Percentiles rank a stretch among this genome's conserved stretches.
Conservation (phyloP, 768 basidiomycete genomes). For the Rhodotorula toruloides region DNA sequence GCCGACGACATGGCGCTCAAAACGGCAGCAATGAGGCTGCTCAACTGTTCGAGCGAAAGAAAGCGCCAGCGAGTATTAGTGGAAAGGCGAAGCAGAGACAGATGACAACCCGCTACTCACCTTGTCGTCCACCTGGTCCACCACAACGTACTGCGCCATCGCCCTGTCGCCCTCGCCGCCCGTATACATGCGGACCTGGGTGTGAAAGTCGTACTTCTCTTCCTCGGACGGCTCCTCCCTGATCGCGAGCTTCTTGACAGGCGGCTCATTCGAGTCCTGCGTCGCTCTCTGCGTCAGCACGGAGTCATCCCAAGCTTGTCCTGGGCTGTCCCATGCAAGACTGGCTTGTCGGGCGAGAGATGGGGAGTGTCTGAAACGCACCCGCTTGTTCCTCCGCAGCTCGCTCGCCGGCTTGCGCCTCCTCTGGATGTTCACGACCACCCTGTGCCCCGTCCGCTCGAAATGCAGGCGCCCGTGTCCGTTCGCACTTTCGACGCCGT, state of each 20-base stretch:
- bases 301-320: neutral
- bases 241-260: conserved; percentile 82
- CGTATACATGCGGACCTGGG: conserved; percentile 67
- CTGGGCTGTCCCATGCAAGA: too few relatives aligned
- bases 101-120: conserved; percentile 4
- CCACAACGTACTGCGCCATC: neutral
- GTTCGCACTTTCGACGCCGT: conserved; percentile 46
- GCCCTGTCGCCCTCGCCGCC: conserved; percentile 48
- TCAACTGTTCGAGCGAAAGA: conserved; percentile 37
- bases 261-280: conserved; percentile 73
- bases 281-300: too few relatives aligned
- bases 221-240: conserved; percentile 61
- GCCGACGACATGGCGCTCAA: conserved; percentile 80
- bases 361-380: conserved; percentile 49
- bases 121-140: conserved; percentile 24
- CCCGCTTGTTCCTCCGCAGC: conserved; percentile 52
- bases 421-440: conserved; percentile 76
- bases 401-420: conserved; percentile 56
- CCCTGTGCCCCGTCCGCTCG: conserved; percentile 64
- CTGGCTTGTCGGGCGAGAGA: too few relatives aligned
- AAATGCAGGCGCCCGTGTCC: conserved; percentile 72
- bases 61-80: conserved; percentile 23
- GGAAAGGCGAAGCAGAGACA: neutral
- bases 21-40: conserved; percentile 59
- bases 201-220: conserved; percentile 71